A percentile compares a stretch with the other conserved stretches of the same genome.
Evolutionary conservation across 2,329 filamentous ascomycete species (phyloP).

Genomic region (Acarospora socialis): DNA sequence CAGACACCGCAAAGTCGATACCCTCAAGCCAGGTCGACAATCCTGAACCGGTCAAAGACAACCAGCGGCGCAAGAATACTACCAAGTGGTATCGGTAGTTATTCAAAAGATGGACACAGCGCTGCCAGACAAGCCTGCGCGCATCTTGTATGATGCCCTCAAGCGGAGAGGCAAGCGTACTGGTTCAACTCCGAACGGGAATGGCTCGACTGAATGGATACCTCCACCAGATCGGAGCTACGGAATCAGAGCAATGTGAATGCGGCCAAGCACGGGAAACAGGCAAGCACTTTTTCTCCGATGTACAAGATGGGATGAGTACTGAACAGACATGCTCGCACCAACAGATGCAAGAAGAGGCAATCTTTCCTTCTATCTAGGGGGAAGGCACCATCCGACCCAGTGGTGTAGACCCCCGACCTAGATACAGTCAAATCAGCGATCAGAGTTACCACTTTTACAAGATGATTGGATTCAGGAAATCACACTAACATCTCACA

Average conservation of each 20-base stretch:
- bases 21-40: too few relatives aligned
- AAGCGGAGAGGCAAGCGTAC: constrained; percentile 20
- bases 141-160: constrained; percentile 17
- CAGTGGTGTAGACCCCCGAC: constrained; percentile 20
- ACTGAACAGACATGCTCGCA: constrained; percentile 17
- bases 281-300: constrained; percentile 19
- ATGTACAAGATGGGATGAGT: constrained; percentile 18
- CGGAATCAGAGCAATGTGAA: constrained; percentile 15
- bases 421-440: constrained; percentile 18
- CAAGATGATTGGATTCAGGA: too few relatives aligned
- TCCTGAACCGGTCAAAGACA: too few relatives aligned
- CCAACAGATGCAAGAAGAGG: constrained; percentile 14
- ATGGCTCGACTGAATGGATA: constrained; percentile 22
- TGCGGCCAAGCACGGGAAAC: constrained; percentile 16
- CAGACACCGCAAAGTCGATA: too few relatives aligned
- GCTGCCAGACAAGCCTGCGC: constrained; percentile 20
- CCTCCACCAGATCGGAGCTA: too few relatives aligned
- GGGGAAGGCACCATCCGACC: constrained; percentile 17
- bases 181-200: constrained; percentile 19
- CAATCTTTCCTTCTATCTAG: constrained; percentile 20
- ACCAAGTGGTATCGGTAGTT: too few relatives aligned
- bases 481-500: too few relatives aligned
- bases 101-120: constrained; percentile 18
- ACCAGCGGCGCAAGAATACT: too few relatives aligned
- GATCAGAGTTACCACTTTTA: constrained; percentile 21